Evolutionary conservation across 2,329 filamentous ascomycete genomes (phyloP).

Genomic region (Clathrospora elynae): DNA sequence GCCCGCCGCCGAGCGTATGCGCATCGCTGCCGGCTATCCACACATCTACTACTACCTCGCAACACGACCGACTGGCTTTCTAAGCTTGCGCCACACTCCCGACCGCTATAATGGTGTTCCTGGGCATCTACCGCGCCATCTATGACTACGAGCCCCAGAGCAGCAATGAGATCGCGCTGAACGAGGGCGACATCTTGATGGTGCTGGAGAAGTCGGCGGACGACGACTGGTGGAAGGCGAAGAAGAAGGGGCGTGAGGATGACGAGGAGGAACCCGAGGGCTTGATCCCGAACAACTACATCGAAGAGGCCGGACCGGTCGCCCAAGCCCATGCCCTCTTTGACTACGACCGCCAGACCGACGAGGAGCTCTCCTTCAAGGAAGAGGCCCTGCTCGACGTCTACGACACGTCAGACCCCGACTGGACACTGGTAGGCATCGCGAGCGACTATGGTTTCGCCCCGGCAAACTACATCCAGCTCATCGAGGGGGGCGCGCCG

Average conservation of each 20-base stretch:
- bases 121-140: conserved; percentile 86
- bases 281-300: conserved; percentile 90
- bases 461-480: conserved; percentile 93
- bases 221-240: conserved; percentile 94
- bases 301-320: conserved; percentile 77
- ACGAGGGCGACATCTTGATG: conserved; percentile 86
- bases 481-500: conserved; percentile 57
- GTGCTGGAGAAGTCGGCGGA: conserved; percentile 77
- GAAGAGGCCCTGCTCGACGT: conserved; percentile 84
- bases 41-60: conserved; percentile 22
- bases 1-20: conserved; percentile 39
- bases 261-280: conserved; percentile 92
- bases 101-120: conserved; percentile 73
- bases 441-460: conserved; percentile 91
- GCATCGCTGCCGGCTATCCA: conserved; percentile 23
- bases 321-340: conserved; percentile 88
- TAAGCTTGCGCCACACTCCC: conserved; percentile 23
- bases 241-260: conserved; percentile 78
- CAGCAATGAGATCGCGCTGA: conserved; percentile 81
- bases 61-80: conserved; percentile 1
- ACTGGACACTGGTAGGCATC: conserved; percentile 92
- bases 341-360: conserved; percentile 95
- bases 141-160: conserved; percentile 92
- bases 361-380: conserved; percentile 94
- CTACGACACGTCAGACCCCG: conserved; percentile 88